Percentiles rank a stretch among this genome's conserved stretches.
These are phyloP conservation scores for Excoecaria cochinchinensis DNA, from an alignment of 345 rosid species.

Conservation along the genomic window DNA sequence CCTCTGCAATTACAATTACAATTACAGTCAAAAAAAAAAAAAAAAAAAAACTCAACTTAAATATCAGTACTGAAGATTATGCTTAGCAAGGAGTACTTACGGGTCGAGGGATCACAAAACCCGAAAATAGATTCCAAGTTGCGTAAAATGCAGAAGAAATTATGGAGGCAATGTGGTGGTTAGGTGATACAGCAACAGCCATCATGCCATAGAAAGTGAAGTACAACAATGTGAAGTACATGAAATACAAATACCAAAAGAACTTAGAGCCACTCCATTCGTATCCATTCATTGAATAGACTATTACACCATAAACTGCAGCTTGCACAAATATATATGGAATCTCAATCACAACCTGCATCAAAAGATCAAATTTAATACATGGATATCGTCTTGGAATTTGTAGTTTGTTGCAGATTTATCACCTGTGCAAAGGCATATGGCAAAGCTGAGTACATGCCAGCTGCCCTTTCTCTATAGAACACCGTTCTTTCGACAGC, in stretches of 20 bases:
- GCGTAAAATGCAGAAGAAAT: conserved; percentile 20
- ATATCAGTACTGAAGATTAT: not conserved
- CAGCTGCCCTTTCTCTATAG: conserved; percentile 71
- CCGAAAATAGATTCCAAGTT: conserved; percentile 22
- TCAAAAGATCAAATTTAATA: not conserved
- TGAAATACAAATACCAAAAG: conserved; percentile 23
- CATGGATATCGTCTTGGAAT: not conserved
- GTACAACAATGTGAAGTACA: conserved; percentile 20
- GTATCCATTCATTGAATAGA: conserved; percentile 15
- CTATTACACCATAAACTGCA: conserved; percentile 14
- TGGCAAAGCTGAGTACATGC: conserved; percentile 74
- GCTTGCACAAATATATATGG: conserved; percentile 22
- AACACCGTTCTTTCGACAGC: conserved; percentile 64
- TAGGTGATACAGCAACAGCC: conserved; percentile 17
- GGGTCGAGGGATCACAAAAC: conserved; percentile 11
- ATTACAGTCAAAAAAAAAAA: too few species aligned
- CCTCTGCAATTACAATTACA: conserved; percentile 16
- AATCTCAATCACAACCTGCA: conserved; percentile 20
- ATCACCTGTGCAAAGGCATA: conserved; percentile 62
- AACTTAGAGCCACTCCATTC: conserved; percentile 15
- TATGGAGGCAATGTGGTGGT: conserved; percentile 14
- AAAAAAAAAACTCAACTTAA: not conserved
- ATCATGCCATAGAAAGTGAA: conserved; percentile 27
- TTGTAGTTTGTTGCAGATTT: not conserved
- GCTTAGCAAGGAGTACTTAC: not conserved